phyloP scores from a whole-genome alignment of 768 basidiomycete species.

The Sporobolomyces roseus region DNA sequence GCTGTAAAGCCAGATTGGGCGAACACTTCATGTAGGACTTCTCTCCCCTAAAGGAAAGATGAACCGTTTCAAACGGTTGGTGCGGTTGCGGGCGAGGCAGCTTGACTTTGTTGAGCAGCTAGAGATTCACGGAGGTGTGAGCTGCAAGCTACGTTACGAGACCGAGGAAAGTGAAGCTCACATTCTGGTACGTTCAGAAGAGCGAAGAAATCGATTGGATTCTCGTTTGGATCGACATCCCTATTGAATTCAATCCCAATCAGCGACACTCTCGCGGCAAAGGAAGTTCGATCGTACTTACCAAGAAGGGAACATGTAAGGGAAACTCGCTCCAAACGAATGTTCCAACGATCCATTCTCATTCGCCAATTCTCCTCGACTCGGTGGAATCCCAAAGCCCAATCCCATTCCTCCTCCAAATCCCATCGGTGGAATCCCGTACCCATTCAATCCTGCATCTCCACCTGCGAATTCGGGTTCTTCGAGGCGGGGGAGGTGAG shows the following conservation, averaged over 20 bases:
- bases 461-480: neutral
- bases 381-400: neutral
- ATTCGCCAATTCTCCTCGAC: neutral
- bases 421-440: neutral
- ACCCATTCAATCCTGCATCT: neutral
- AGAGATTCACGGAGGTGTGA: neutral
- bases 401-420: neutral
- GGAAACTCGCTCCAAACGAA: slow-evolving; percentile 10
- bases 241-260: too few species aligned
- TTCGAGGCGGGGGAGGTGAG: neutral
- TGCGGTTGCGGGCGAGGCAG: neutral
- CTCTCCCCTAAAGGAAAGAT: too few species aligned
- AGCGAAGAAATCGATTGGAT: neutral
- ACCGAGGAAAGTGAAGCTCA: neutral
- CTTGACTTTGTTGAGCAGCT: slow-evolving; percentile 11
- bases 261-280: neutral
- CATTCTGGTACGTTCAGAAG: slow-evolving; percentile 7
- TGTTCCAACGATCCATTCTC: neutral
- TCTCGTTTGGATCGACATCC: neutral
- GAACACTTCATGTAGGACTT: too few species aligned
- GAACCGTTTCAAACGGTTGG: too few species aligned
- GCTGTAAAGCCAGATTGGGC: too few species aligned
- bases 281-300: neutral
- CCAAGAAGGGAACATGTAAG: slow-evolving; percentile 16
- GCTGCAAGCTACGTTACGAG: neutral